phyloP scores from a whole-genome alignment of 805 yeast species.

The Saturnispora hagleri region DNA sequence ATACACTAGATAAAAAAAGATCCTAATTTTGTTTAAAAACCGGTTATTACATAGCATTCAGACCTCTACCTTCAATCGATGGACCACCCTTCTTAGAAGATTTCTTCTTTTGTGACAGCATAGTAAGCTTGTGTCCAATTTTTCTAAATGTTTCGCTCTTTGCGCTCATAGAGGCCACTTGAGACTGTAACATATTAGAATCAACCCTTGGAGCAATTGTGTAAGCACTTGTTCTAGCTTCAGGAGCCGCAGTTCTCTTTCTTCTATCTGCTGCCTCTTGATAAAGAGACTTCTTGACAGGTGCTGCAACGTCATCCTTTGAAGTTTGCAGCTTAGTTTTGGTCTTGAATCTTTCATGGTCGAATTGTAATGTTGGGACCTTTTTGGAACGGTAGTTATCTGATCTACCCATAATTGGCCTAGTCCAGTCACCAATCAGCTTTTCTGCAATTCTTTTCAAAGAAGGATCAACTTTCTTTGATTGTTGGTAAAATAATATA shows the following conservation, averaged over 20 bases:
- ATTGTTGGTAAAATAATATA: slow-evolving; percentile 83
- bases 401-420: slow-evolving; percentile 93
- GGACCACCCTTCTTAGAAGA: slow-evolving; percentile 60
- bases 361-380: slow-evolving; percentile 61
- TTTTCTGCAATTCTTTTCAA: slow-evolving; percentile 85
- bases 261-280: slow-evolving; percentile 88
- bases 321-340: slow-evolving; percentile 27
- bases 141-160: slow-evolving; percentile 69
- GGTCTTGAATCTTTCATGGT: slow-evolving; percentile 43
- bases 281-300: slow-evolving; percentile 48
- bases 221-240: slow-evolving; percentile 79
- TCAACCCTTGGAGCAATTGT: slow-evolving; percentile 81
- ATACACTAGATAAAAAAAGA: not conserved
- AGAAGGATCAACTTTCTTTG: slow-evolving; percentile 78
- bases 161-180: slow-evolving; percentile 34
- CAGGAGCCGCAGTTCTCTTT: slow-evolving; percentile 94
- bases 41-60: slow-evolving; percentile 13
- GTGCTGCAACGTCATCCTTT: slow-evolving; percentile 20
- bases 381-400: slow-evolving; percentile 88
- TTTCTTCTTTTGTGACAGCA: slow-evolving; percentile 40
- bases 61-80: slow-evolving; percentile 65
- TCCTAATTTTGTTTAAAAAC: no score
- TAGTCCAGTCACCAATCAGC: slow-evolving; percentile 93
- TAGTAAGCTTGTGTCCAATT: slow-evolving; percentile 50
- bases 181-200: slow-evolving; percentile 37